Evolutionary conservation across 441 rosid species (phyloP), one percentile per base, ranked within the genome.

Genomic region (Cnidoscolus chayamansa): DNA sequence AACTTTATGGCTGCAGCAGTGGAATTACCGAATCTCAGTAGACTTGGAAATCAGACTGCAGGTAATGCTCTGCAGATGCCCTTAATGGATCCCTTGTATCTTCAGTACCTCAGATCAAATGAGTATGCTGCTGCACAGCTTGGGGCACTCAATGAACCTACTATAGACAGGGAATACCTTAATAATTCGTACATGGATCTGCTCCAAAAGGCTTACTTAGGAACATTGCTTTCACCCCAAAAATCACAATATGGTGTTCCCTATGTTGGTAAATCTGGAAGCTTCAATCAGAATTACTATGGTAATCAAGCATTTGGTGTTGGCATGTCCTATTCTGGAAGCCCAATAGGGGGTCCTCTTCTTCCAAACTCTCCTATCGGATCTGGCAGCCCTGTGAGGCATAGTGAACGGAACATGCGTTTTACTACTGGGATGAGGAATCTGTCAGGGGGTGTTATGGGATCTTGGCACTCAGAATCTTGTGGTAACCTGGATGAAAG

Each of bases 291-390:
- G 58, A 83, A 83, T 48, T 82, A 79, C 65, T 83, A 81, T 61
- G 90, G 91, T 55, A 88, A 84, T 81, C 79, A 85, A 25, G 79
- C 82, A 37, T 76, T 69, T 78, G 86, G 84, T 68, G 76, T 85
- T 75, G 92, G 86, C 69, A 77, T 88, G 86, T 72, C 89, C 60
- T 88, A 87, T 82, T 72, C 88, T 58, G 90, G 90, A 59, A 81
- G 78, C 71, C 84, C 85, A 30, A 55, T 82, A 20, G 89, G 76
- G 15, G 78, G 77, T 35, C 79, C 86, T 6, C 65, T 81, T 45
- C 80, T 87, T 83, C 82, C 87, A 4, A 85, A 78, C 68, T 84
- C 88, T 63, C 85, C 86, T 32, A 72, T 80, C 70, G 93, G 87
- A 63, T 74, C 86, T 3, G 88, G 87, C 19, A 84, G 84, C 80